Conservation (phyloP, 23 red algal species). For the Gracilariopsis chorda region DNA sequence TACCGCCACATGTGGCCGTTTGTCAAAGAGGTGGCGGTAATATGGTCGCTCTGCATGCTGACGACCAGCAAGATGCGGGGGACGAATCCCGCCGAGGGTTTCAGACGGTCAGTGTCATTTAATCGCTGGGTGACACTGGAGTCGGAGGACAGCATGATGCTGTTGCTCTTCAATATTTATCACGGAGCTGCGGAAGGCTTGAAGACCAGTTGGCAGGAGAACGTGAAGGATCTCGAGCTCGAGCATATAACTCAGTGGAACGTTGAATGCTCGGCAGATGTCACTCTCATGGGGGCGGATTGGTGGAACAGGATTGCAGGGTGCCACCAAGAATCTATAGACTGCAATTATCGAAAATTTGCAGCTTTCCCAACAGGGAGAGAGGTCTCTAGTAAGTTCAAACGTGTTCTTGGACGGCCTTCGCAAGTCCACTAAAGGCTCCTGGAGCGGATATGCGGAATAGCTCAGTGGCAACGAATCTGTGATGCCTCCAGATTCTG, state of each 20-base stretch:
- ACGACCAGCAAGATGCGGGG: constrained; percentile 2
- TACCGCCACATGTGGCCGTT: constrained; percentile 14
- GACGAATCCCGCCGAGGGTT: background rate
- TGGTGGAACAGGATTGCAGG: constrained; percentile 2
- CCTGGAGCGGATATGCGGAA: background rate
- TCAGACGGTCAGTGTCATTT: background rate
- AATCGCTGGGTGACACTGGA: background rate
- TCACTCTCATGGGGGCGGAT: background rate
- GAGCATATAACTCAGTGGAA: constrained; percentile 14
- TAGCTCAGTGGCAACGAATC: background rate
- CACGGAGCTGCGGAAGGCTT: constrained; percentile 8
- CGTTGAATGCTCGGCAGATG: background rate
- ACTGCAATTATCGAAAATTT: too few relatives aligned
- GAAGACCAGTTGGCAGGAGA: constrained; percentile 8
- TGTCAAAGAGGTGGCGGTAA: constrained; percentile 22
- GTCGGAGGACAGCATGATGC: background rate
- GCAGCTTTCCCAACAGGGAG: too few relatives aligned
- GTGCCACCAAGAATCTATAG: too few relatives aligned
- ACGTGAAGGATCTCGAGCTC: constrained; percentile 18
- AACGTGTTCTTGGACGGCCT: background rate
- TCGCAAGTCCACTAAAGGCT: background rate
- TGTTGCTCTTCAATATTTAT: constrained; percentile 14
- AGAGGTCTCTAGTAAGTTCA: too few relatives aligned
- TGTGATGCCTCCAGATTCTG: too few relatives aligned
- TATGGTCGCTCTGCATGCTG: constrained; percentile 4